phyloP scores from a whole-genome alignment of 2,329 filamentous ascomycete species.

The Cladorrhinum sp. region DNA sequence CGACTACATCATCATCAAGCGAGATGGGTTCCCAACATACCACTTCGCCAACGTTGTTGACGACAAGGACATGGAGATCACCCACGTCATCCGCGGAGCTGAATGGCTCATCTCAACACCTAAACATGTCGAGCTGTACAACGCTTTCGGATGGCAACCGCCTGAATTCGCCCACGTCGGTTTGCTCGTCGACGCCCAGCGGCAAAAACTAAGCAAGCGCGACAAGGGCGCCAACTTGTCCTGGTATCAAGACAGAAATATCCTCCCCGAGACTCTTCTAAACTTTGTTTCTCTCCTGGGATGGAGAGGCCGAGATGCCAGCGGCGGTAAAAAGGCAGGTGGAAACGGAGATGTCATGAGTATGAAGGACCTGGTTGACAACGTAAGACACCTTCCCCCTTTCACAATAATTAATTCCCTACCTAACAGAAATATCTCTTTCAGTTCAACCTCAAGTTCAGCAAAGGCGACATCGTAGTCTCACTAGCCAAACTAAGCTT shows the following conservation, averaged over 20 bases:
- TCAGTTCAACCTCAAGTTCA: constrained; percentile 82
- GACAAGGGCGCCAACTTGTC: constrained; percentile 54
- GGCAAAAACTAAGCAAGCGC: constrained; percentile 83
- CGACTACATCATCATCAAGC: constrained; percentile 87
- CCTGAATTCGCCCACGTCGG: constrained; percentile 80
- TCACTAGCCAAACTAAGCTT: constrained; percentile 75
- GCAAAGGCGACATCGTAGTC: constrained; percentile 83
- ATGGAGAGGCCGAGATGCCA: constrained; percentile 60
- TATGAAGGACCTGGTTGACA: constrained; percentile 66
- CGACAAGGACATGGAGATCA: constrained; percentile 92
- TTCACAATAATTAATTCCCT: constrained; percentile 27
- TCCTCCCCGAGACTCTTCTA: constrained; percentile 51
- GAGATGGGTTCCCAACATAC: constrained; percentile 90
- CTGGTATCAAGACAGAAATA: constrained; percentile 46
- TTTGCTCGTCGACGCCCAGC: constrained; percentile 64
- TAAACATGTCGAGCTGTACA: constrained; percentile 66
- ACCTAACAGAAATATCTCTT: constrained; percentile 1
- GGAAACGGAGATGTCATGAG: constrained; percentile 65
- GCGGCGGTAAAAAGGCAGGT: constrained; percentile 28
- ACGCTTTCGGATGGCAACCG: constrained; percentile 70
- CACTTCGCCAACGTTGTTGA: constrained; percentile 97
- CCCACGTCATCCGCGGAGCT: constrained; percentile 87
- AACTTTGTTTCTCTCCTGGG: constrained; percentile 87
- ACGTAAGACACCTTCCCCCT: constrained; percentile 47
- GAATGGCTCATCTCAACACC: constrained; percentile 98